phyloP scores from a whole-genome alignment of 2,329 filamentous ascomycete genomes.

The Didymella pinodella region DNA sequence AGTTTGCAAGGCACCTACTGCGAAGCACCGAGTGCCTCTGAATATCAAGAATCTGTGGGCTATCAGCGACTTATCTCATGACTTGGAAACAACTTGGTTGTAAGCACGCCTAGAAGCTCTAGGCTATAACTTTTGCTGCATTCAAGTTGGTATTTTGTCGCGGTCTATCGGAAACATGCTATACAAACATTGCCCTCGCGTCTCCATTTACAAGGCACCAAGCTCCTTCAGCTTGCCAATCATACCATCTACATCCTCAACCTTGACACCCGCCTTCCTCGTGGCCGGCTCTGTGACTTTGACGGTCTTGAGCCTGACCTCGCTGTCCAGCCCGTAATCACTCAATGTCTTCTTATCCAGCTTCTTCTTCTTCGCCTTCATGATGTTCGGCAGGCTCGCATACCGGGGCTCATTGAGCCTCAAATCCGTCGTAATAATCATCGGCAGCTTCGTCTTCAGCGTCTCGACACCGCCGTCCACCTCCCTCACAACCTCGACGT shows the following conservation, averaged over 20 bases:
- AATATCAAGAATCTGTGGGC: too few relatives aligned
- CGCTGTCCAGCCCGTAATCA: conserved; percentile 76
- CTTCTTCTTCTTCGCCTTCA: conserved; percentile 99
- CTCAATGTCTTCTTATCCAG: conserved; percentile 87
- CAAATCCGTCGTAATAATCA: conserved; percentile 95
- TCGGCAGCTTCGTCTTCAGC: conserved; percentile 81
- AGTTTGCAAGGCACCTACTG: too few relatives aligned
- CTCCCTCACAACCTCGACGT: conserved; percentile 82
- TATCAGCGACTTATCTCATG: too few relatives aligned
- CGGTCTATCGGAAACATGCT: conserved; percentile 7
- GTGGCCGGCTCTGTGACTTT: conserved; percentile 89
- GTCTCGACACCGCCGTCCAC: conserved; percentile 97
- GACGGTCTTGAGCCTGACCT: conserved; percentile 82
- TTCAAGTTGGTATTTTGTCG: not conserved
- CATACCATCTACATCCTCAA: conserved; percentile 96
- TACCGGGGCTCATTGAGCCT: conserved; percentile 94
- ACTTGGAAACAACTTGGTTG: not conserved
- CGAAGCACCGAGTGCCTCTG: too few relatives aligned
- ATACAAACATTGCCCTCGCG: conserved; percentile 1
- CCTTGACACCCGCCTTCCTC: conserved; percentile 93
- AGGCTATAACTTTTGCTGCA: not conserved
- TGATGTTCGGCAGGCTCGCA: conserved; percentile 95
- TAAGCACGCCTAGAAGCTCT: not conserved
- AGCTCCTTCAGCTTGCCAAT: conserved; percentile 94
- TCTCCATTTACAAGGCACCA: conserved; percentile 73